These are phyloP conservation scores for Eucalyptus paniculata DNA, from an alignment of 345 rosid genomes.

Conservation along the genomic window DNA sequence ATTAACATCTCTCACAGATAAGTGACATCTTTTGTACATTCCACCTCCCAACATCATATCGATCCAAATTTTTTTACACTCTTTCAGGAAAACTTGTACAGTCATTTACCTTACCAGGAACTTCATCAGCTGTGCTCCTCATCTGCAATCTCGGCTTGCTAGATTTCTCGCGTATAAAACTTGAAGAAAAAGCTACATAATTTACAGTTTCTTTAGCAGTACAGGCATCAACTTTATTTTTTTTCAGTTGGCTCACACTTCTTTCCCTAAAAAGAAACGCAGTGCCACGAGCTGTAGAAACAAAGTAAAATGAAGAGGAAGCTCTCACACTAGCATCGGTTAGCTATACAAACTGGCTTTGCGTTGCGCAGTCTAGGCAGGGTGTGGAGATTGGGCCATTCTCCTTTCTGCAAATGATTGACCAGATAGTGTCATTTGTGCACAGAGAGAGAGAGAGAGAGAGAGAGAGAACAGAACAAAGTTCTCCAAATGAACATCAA, in stretches of 20 bases:
- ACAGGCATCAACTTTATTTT: conserved; percentile 34
- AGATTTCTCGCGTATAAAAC: conserved; percentile 20
- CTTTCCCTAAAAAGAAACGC: conserved; percentile 6
- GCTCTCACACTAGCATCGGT: conserved; percentile 9
- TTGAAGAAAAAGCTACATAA: conserved; percentile 44
- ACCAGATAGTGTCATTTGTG: background rate
- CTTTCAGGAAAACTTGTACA: conserved; percentile 10
- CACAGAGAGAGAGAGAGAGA: background rate
- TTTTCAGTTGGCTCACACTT: conserved; percentile 33
- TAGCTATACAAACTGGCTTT: conserved; percentile 53
- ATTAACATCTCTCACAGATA: conserved; percentile 42
- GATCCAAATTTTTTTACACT: conserved; percentile 33
- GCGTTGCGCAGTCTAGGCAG: conserved; percentile 13
- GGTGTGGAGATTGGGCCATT: conserved; percentile 38
- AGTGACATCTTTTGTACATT: conserved; percentile 36
- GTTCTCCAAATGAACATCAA: background rate
- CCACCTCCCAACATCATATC: conserved; percentile 9
- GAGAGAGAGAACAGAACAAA: background rate
- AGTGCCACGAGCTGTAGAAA: background rate
- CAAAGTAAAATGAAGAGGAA: background rate
- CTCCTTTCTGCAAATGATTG: conserved; percentile 44
- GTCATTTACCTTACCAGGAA: conserved; percentile 19
- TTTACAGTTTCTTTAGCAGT: conserved; percentile 36
- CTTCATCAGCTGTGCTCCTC: conserved; percentile 12
- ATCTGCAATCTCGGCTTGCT: conserved; percentile 26